These are phyloP conservation scores for Teratosphaeria epicoccoides DNA, from an alignment of 2,329 filamentous ascomycete species.

Conservation along the genomic window DNA sequence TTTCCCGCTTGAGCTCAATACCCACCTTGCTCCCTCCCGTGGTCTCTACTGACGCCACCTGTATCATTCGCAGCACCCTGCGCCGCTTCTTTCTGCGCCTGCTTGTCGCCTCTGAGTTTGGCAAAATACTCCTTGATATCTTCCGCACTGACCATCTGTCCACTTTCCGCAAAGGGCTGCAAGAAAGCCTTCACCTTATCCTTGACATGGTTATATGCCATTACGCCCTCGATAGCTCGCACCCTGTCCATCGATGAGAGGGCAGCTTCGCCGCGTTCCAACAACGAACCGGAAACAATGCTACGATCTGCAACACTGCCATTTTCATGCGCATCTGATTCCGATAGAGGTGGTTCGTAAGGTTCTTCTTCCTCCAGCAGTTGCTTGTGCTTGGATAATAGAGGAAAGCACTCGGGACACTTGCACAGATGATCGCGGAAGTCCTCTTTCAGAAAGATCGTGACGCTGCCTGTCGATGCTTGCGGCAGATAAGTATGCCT, in stretches of 20 bases:
- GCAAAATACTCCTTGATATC: constrained; percentile 97
- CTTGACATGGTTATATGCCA: constrained; percentile 95
- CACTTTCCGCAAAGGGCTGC: constrained; percentile 85
- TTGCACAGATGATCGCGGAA: constrained; percentile 78
- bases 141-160: constrained; percentile 77
- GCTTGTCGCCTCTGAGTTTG: constrained; percentile 77
- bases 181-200: constrained; percentile 94
- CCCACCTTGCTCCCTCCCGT: constrained; percentile 28
- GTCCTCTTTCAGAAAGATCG: constrained; percentile 67
- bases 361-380: constrained; percentile 89
- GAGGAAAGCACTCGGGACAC: constrained; percentile 68
- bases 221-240: constrained; percentile 82
- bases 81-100: constrained; percentile 29
- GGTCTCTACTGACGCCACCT: background rate
- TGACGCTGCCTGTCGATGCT: constrained; percentile 52
- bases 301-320: constrained; percentile 33
- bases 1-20: constrained; percentile 17
- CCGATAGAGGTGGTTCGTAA: constrained; percentile 82
- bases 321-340: constrained; percentile 40
- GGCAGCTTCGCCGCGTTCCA: constrained; percentile 86
- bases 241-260: constrained; percentile 88
- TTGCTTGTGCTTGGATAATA: constrained; percentile 60
- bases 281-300: constrained; percentile 66
- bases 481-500: constrained; percentile 41
- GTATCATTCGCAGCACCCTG: constrained; percentile 15